A percentile compares a stretch with the other conserved stretches of the same genome.
Conservation (phyloP, 768 basidiomycete species). For the Pisolithus microcarpus region DNA sequence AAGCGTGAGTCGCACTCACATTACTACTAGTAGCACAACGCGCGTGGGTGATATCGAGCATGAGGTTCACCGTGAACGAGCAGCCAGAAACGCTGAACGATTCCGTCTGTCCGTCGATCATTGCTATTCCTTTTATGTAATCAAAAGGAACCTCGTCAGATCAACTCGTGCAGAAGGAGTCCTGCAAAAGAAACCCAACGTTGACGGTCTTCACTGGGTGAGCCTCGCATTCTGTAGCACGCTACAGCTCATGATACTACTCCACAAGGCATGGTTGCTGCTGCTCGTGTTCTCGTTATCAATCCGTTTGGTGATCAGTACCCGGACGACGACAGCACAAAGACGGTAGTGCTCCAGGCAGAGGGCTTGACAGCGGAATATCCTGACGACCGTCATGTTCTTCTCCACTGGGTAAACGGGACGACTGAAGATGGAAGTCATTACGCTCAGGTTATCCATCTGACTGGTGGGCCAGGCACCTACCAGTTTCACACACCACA, state of each 20-base stretch:
- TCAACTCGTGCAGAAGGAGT: too few species aligned
- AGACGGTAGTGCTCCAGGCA: constrained; percentile 16
- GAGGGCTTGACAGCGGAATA: neutral
- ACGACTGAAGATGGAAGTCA: neutral
- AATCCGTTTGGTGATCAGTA: constrained; percentile 5
- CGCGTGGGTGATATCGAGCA: too few species aligned
- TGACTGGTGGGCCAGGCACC: constrained; percentile 2
- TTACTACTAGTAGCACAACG: too few species aligned
- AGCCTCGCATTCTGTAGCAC: neutral
- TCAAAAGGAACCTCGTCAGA: too few species aligned
- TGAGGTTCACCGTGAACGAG: too few species aligned
- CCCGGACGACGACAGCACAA: constrained; percentile 2
- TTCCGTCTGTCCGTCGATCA: too few species aligned
- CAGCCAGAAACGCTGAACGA: too few species aligned
- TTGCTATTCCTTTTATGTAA: too few species aligned
- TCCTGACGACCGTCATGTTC: neutral
- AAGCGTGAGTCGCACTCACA: too few species aligned
- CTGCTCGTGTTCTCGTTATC: neutral
- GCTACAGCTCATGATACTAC: neutral
- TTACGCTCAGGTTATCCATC: constrained; percentile 1
- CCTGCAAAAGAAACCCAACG: too few species aligned
- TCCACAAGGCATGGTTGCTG: neutral
- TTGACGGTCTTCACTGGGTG: neutral
- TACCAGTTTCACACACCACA: constrained; percentile 2
- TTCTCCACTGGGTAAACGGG: constrained; percentile 2